A percentile compares a stretch with the other conserved stretches of the same genome.
phyloP scores from a whole-genome alignment of 2,329 filamentous ascomycete species.

The Neospermospora avenae region DNA sequence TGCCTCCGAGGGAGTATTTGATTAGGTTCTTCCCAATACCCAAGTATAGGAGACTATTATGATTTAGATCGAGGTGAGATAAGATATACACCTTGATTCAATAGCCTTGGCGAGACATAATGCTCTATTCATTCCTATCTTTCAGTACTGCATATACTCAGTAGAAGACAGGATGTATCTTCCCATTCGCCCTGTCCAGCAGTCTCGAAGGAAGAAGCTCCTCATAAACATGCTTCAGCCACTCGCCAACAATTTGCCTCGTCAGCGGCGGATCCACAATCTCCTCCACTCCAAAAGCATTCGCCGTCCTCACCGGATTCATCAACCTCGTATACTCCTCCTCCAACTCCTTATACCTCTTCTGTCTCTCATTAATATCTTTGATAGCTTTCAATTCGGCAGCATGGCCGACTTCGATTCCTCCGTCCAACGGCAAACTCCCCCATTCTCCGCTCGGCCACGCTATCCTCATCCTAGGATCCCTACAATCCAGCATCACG shows the following conservation, averaged over 20 bases:
- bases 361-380: conserved; percentile 46
- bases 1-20: no score
- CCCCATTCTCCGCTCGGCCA: conserved; percentile 65
- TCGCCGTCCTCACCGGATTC: conserved; percentile 63
- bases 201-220: conserved; percentile 28
- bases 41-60: no score
- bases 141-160: no score
- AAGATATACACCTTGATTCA: no score
- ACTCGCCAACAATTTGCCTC: conserved; percentile 50
- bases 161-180: conserved; percentile 42
- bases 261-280: conserved; percentile 62
- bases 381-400: conserved; percentile 56
- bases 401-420: conserved; percentile 61
- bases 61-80: no score
- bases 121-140: no score
- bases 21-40: no score
- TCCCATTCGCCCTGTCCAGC: conserved; percentile 39
- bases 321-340: conserved; percentile 58
- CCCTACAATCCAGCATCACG: conserved; percentile 60
- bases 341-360: conserved; percentile 54
- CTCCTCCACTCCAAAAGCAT: conserved; percentile 61
- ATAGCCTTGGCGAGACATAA: no score
- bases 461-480: conserved; percentile 57
- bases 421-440: conserved; percentile 58
- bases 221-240: conserved; percentile 50